Percentiles rank a stretch among this genome's conserved stretches.
These are phyloP conservation scores for Thalassia testudinum DNA, from an alignment of 116 monocot genomes.

Conservation along the genomic window DNA sequence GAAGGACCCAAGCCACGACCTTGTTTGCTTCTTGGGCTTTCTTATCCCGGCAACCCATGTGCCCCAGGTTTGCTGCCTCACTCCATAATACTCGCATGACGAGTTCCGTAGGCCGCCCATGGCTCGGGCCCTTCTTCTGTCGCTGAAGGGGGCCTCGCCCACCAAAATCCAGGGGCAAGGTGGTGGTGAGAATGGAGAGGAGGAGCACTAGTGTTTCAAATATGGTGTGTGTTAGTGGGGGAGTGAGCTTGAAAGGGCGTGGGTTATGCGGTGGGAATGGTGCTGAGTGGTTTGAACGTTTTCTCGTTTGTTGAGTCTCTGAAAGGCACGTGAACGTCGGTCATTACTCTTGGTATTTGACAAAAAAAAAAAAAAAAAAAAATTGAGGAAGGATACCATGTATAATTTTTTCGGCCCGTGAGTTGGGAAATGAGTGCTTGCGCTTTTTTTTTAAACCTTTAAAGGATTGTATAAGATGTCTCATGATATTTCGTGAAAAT, in stretches of 20 bases:
- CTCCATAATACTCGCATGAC: constrained; percentile 85
- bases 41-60: constrained; percentile 98
- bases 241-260: constrained; percentile 19
- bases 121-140: constrained; percentile 87
- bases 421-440: no score
- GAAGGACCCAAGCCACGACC: constrained; percentile 94
- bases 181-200: not conserved
- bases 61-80: constrained; percentile 93
- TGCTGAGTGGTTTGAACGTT: constrained; percentile 37
- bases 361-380: no score
- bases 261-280: constrained; percentile 33
- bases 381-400: no score
- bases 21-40: constrained; percentile 76
- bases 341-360: not conserved
- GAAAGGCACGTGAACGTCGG: constrained; percentile 74
- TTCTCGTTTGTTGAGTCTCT: constrained; percentile 48
- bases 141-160: constrained; percentile 27
- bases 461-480: no score
- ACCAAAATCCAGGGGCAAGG: constrained; percentile 21
- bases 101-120: constrained; percentile 95
- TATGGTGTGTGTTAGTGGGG: not conserved
- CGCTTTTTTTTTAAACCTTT: no score
- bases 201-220: constrained; percentile 2
- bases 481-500: no score
- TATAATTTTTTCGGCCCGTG: no score